Percentiles rank a stretch among this genome's conserved stretches.
Conservation (phyloP, 1,139 yeast species). For the Yamadazyma diddensiae region DNA sequence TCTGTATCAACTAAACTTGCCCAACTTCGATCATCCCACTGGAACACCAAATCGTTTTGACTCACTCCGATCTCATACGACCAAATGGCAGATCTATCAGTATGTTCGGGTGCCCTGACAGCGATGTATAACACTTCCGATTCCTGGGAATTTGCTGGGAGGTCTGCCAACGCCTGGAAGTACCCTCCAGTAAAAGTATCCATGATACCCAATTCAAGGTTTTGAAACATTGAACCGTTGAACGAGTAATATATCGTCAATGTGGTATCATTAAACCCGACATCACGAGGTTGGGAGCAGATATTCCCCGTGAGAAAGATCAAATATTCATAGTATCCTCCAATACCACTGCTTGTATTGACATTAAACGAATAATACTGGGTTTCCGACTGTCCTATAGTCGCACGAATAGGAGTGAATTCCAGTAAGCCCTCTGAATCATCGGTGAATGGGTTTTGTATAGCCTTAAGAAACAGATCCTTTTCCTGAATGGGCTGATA, state of each 20-base stretch:
- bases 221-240: conserved; percentile 36
- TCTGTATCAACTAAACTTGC: conserved; percentile 72
- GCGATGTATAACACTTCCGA: conserved; percentile 44
- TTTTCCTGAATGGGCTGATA: background rate
- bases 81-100: conserved; percentile 44
- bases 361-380: conserved; percentile 46
- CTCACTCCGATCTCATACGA: conserved; percentile 69
- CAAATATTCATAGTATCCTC: conserved; percentile 50
- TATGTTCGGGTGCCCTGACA: conserved; percentile 44
- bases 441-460: background rate
- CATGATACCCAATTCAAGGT: conserved; percentile 32
- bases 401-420: conserved; percentile 41
- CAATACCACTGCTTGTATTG: conserved; percentile 44
- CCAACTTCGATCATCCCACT: conserved; percentile 64
- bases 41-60: conserved; percentile 61
- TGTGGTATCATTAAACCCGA: conserved; percentile 29
- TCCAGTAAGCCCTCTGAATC: conserved; percentile 35
- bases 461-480: background rate
- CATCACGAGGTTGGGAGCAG: conserved; percentile 45
- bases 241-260: conserved; percentile 51
- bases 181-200: conserved; percentile 46
- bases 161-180: conserved; percentile 52
- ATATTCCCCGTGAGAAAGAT: conserved; percentile 61
- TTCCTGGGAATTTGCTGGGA: conserved; percentile 21
- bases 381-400: conserved; percentile 36